phyloP scores from a whole-genome alignment of 345 rosid genomes.

The Brassica nigra region DNA sequence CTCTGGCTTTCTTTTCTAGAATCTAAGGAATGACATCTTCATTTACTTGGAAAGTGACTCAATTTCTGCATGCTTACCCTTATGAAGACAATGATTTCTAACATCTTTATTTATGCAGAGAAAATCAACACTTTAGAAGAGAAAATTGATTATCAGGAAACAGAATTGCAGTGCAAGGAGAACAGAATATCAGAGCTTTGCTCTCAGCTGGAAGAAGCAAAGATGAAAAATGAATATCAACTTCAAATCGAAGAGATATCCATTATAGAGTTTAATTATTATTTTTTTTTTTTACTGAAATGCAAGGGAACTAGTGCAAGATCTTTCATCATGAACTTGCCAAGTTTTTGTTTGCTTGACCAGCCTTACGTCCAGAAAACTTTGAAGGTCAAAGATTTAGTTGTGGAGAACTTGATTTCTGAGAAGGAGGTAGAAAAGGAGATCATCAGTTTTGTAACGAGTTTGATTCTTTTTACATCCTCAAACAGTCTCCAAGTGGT shows the following conservation, averaged over 20 bases:
- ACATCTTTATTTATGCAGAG: slow-evolving; percentile 47
- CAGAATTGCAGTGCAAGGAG: slow-evolving; percentile 56
- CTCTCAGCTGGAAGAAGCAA: slow-evolving; percentile 55
- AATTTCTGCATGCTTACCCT: neutral
- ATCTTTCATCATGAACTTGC: slow-evolving; percentile 28
- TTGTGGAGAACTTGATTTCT: slow-evolving; percentile 57
- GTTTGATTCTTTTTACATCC: slow-evolving; percentile 21
- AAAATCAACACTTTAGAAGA: slow-evolving; percentile 58
- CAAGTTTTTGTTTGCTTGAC: slow-evolving; percentile 53
- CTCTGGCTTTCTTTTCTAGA: neutral
- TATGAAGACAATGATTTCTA: slow-evolving; percentile 14
- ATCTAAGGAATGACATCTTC: neutral
- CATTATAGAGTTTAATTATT: slow-evolving; percentile 16
- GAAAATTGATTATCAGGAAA: slow-evolving; percentile 48
- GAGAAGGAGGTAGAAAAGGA: slow-evolving; percentile 66
- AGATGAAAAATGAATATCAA: slow-evolving; percentile 44
- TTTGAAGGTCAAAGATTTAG: slow-evolving; percentile 58
- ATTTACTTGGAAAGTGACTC: neutral
- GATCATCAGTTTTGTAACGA: slow-evolving; percentile 18
- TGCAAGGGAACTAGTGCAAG: slow-evolving; percentile 11
- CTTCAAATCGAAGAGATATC: slow-evolving; percentile 76
- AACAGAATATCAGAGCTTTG: slow-evolving; percentile 59
- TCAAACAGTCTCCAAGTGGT: slow-evolving; percentile 16
- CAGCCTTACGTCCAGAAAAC: slow-evolving; percentile 68
- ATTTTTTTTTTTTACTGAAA: neutral